Percentiles rank a stretch among this genome's conserved stretches.
Evolutionary conservation across 73 alveolate species (phyloP).

Genomic region (Tetrahymena elliotti): DNA sequence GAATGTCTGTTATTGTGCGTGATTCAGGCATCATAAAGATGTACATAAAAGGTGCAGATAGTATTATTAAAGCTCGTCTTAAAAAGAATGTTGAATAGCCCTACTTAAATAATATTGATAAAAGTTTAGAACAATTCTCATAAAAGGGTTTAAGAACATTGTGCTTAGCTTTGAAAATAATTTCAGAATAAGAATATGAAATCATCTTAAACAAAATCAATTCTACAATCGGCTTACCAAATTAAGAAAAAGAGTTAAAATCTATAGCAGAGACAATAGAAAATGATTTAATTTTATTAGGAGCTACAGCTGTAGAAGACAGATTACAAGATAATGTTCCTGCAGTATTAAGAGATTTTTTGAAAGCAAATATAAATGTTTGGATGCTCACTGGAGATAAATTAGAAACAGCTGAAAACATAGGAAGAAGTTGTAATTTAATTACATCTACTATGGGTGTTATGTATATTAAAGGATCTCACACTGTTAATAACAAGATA

Average conservation of each 20-base stretch:
- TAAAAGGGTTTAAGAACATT: conserved; percentile 80
- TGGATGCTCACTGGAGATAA: conserved; percentile 94
- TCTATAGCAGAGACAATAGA: conserved; percentile 78
- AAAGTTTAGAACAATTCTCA: conserved; percentile 54
- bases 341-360: conserved; percentile 79
- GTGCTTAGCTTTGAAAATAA: conserved; percentile 79
- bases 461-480: conserved; percentile 7
- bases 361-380: conserved; percentile 40
- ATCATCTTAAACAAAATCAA: conserved; percentile 52
- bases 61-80: conserved; percentile 45
- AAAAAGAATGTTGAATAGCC: conserved; percentile 34
- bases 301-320: conserved; percentile 98
- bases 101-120: conserved; percentile 39
- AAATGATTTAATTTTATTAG: conserved; percentile 75
- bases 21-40: conserved; percentile 61
- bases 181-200: conserved; percentile 73
- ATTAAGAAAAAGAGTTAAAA: conserved; percentile 57
- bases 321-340: conserved; percentile 92
- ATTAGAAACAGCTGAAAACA: conserved; percentile 96
- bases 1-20: conserved; percentile 78
- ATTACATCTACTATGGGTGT: conserved; percentile 48
- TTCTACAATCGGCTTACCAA: conserved; percentile 62
- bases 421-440: conserved; percentile 88
- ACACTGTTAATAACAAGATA: neutral
- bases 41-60: conserved; percentile 73